Conservation (phyloP, 208 protist genomes). For the Naegleria lovaniensis region DNA sequence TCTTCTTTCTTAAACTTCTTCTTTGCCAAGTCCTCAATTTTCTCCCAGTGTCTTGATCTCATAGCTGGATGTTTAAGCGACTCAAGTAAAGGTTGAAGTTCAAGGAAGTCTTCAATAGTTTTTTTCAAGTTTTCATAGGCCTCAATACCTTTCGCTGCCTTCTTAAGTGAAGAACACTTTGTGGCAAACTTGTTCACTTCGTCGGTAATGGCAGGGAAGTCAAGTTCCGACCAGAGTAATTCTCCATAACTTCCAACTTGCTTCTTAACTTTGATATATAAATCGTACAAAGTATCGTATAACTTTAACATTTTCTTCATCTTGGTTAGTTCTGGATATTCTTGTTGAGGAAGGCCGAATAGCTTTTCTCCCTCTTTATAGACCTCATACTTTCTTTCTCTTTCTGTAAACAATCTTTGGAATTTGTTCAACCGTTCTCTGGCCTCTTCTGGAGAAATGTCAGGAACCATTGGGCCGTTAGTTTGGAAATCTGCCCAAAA, state of each 20-base stretch:
- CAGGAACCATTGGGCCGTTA: slow-evolving; percentile 88
- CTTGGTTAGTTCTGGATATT: slow-evolving; percentile 83
- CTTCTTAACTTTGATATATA: slow-evolving; percentile 87
- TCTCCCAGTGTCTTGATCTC: slow-evolving; percentile 85
- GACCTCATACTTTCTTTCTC: slow-evolving; percentile 83
- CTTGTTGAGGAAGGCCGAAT: slow-evolving; percentile 83
- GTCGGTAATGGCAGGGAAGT: slow-evolving; percentile 82
- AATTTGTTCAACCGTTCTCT: slow-evolving; percentile 88
- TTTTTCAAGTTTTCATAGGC: slow-evolving; percentile 86
- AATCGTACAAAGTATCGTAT: slow-evolving; percentile 83
- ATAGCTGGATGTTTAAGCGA: slow-evolving; percentile 80
- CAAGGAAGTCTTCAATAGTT: slow-evolving; percentile 87
- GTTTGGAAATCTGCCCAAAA: slow-evolving; percentile 88
- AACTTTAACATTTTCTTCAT: slow-evolving; percentile 86
- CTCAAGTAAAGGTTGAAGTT: slow-evolving; percentile 84
- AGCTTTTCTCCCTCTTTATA: slow-evolving; percentile 88
- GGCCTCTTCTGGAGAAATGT: slow-evolving; percentile 79
- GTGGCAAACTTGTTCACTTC: slow-evolving; percentile 63
- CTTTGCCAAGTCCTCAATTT: slow-evolving; percentile 76
- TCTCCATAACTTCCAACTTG: slow-evolving; percentile 87
- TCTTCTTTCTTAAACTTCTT: slow-evolving; percentile 78
- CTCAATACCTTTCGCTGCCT: slow-evolving; percentile 82
- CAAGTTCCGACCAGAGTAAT: slow-evolving; percentile 83
- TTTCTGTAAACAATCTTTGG: slow-evolving; percentile 86
- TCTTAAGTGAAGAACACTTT: slow-evolving; percentile 77